phyloP scores from a whole-genome alignment of 192 early-diverging fungal species.

The Lunasporangiospora selenospora region DNA sequence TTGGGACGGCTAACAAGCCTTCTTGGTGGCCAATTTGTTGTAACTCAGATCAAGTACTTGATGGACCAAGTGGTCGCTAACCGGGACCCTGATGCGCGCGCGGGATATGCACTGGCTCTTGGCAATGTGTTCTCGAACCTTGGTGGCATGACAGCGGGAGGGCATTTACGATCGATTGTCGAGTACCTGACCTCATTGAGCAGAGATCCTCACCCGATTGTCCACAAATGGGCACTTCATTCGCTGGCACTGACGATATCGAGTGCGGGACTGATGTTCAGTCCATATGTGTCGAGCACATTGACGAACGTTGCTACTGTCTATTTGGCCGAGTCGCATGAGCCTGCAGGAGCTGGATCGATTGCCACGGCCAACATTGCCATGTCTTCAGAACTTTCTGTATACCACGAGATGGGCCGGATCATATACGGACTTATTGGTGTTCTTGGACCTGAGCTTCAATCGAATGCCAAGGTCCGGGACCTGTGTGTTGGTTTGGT shows the following conservation, averaged over 20 bases:
- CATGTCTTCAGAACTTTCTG: slow-evolving; percentile 64
- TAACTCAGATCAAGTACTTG: slow-evolving; percentile 76
- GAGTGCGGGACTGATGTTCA: slow-evolving; percentile 92
- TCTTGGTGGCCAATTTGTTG: slow-evolving; percentile 69
- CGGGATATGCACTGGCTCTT: slow-evolving; percentile 89
- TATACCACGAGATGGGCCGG: slow-evolving; percentile 77
- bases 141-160: slow-evolving; percentile 85
- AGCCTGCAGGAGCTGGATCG: slow-evolving; percentile 65
- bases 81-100: slow-evolving; percentile 92
- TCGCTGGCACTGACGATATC: slow-evolving; percentile 86
- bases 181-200: slow-evolving; percentile 91
- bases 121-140: slow-evolving; percentile 89
- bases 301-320: slow-evolving; percentile 88
- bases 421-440: slow-evolving; percentile 91
- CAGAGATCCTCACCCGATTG: slow-evolving; percentile 90
- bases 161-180: slow-evolving; percentile 86
- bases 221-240: slow-evolving; percentile 93
- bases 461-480: slow-evolving; percentile 71
- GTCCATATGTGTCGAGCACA: slow-evolving; percentile 86
- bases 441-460: slow-evolving; percentile 92
- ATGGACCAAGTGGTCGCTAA: slow-evolving; percentile 90
- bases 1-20: slow-evolving; percentile 81
- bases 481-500: slow-evolving; percentile 82
- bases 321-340: slow-evolving; percentile 87
- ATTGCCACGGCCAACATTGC: slow-evolving; percentile 69